Evolutionary conservation across 192 early-diverging fungal genomes (phyloP), one percentile per base, ranked within the genome.

Genomic region (Coemansia sp.): DNA sequence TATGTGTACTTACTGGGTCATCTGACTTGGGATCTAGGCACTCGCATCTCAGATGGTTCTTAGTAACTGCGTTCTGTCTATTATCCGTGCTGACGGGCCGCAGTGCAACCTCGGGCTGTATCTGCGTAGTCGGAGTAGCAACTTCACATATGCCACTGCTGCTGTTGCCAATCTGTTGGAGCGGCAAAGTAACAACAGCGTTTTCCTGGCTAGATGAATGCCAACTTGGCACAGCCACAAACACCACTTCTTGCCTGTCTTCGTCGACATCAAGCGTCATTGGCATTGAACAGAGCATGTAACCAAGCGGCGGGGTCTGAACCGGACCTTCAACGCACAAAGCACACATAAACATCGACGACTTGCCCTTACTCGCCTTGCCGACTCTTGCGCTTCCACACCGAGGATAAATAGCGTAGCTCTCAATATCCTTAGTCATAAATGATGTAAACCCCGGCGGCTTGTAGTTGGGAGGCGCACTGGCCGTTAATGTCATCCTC

Each of bases 331-430:
- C 80, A 14, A 77, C 76, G 29, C 73, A 64, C 45, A 83, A 29
- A 8, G 63, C 73, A 37, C 75, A 75, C 69, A 77, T 60, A n/a
- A 59, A 68, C 67, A 74, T 57, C 12, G 69, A 25, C 4, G 64
- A 50, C 10, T 25, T 41, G 11, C 45, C 27, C 12, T 36, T 72
- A 10, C 36, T 41, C 11, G 70, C 71, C 42, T 69, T 67, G 10
- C 73, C 80, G 10, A 83, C 69, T 48, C 70, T 66, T 0, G 76
- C 70, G 25, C 73, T 77, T 15, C 75, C 76, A 50, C 74, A 83
- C 55, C 72, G 69, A 5, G 80, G 80, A 27, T 75, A 21, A 9
- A 74, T 77, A 7, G 72, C 61, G 23, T 64, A 82, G 9, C 66
- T 23, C 9, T 62, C 62, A 11, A 62, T 44, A 4, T 62, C 34